A percentile compares a stretch with the other conserved stretches of the same genome.
Evolutionary conservation across 345 rosid species (phyloP).

Genomic region (Physaria fendleri): DNA sequence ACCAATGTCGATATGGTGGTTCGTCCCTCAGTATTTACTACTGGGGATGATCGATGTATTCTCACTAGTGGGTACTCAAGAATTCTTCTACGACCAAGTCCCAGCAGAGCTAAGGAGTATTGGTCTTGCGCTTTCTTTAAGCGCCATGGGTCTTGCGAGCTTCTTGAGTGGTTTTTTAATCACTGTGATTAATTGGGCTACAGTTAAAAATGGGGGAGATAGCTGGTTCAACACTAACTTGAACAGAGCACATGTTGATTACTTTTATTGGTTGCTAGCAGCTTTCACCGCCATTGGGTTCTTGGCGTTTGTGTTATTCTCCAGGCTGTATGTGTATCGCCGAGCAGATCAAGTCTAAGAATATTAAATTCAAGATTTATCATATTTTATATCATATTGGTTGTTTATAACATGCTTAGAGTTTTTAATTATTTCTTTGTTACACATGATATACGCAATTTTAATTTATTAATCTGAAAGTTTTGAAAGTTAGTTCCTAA

Average conservation of each 20-base stretch:
- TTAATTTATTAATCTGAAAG: not conserved
- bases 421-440: not conserved
- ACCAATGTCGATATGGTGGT: slow-evolving; percentile 79
- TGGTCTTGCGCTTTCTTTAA: slow-evolving; percentile 66
- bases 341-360: slow-evolving; percentile 14
- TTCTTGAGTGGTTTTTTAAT: slow-evolving; percentile 60
- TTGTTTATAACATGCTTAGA: not conserved
- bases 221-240: slow-evolving; percentile 69
- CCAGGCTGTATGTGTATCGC: slow-evolving; percentile 41
- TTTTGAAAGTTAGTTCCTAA: not conserved
- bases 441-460: not conserved
- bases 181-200: slow-evolving; percentile 42
- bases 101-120: slow-evolving; percentile 71
- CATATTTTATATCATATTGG: not conserved
- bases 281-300: slow-evolving; percentile 38
- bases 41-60: slow-evolving; percentile 55
- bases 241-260: slow-evolving; percentile 54
- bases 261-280: slow-evolving; percentile 65
- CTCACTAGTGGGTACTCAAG: slow-evolving; percentile 70
- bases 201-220: slow-evolving; percentile 24
- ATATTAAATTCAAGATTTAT: not conserved
- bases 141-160: slow-evolving; percentile 70
- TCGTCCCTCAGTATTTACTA: slow-evolving; percentile 67
- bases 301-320: slow-evolving; percentile 30
- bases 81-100: slow-evolving; percentile 84